Evolutionary conservation across 2,329 filamentous ascomycete genomes (phyloP), one percentile per base, ranked within the genome.

Genomic region (Annulohypoxylon truncatum): DNA sequence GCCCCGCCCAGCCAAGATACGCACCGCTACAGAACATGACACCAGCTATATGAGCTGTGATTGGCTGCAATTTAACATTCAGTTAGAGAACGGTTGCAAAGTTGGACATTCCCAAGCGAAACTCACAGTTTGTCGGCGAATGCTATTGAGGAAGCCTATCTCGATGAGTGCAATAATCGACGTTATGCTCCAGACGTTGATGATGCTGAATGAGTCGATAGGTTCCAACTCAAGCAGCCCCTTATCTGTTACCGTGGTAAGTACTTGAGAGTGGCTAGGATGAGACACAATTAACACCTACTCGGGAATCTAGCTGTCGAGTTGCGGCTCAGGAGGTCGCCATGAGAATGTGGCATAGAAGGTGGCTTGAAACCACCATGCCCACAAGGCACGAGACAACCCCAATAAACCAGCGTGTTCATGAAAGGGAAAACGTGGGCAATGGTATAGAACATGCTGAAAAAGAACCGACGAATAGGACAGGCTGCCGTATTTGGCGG

Each of bases 321-420:
- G 33, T 68, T 70, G 28, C 67, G 13, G 20, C 6, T n/a, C 64
- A 44, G 50, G 35, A 18, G 2, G 53, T n/a, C 46, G 26, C 18
- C 20, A 6, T 69, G 62, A 47, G 66, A 67, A 18, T 74, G 71
- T 22, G 75, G 72, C 13, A 74, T 26, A 1, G 63, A 31, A 1
- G 75, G 76, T 6, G 65, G 13, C 54, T 51, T 55, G 24, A 79
- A 76, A 46, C 79, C 77, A 13, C 77, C 78, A 66, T 79, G 77
- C n/a, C 78, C 79, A 8, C 74, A 56, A 0, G 80, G 80, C 7
- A 80, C 77, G 20, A 79, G 70, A 15, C 78, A 67, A 9, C 71
- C 67, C 82, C 83, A 87, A 78, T 85, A 87, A 26, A 84, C 78
- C 60, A 81, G 75, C 10, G 82, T 82, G 69, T 85, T 86, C 76